A percentile compares a stretch with the other conserved stretches of the same genome.
phyloP scores from a whole-genome alignment of 495 filamentous ascomycete genomes.

The Chaetomidium leptoderma region DNA sequence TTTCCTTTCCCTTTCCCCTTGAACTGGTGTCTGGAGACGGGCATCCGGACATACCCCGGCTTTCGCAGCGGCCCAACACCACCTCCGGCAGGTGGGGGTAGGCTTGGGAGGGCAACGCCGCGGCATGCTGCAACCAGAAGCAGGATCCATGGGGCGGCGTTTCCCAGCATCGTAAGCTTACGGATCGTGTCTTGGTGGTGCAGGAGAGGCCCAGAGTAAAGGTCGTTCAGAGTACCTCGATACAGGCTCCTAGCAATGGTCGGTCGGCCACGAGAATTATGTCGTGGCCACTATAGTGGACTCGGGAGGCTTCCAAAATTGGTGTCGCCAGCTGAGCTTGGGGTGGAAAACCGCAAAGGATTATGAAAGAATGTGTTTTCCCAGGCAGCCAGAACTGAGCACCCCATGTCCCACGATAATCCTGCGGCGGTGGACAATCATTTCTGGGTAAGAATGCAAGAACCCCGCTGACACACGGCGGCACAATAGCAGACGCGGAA shows the following conservation, averaged over 20 bases:
- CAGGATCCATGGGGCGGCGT: conserved; percentile 6
- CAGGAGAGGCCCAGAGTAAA: no score
- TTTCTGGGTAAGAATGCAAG: background rate
- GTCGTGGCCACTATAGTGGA: no score
- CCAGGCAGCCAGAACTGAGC: background rate
- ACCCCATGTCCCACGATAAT: background rate
- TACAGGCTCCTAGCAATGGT: no score
- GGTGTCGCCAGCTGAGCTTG: no score
- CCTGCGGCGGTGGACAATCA: background rate
- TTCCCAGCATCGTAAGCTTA: conserved; percentile 15
- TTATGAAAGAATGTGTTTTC: background rate
- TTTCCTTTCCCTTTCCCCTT: conserved; percentile 22
- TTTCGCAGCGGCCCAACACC: background rate
- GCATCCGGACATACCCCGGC: conserved; percentile 30
- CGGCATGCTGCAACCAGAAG: conserved; percentile 13
- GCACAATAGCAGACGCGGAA: background rate
- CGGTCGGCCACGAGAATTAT: no score
- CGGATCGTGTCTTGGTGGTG: no score
- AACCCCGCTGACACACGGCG: background rate
- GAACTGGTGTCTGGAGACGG: conserved; percentile 25
- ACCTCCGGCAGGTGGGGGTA: background rate
- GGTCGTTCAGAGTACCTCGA: no score
- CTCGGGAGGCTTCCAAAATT: no score
- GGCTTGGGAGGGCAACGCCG: background rate
- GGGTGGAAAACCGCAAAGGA: no score